Evolutionary conservation across 805 yeast species (phyloP).

Genomic region (Middelhovenomyces tepae): DNA sequence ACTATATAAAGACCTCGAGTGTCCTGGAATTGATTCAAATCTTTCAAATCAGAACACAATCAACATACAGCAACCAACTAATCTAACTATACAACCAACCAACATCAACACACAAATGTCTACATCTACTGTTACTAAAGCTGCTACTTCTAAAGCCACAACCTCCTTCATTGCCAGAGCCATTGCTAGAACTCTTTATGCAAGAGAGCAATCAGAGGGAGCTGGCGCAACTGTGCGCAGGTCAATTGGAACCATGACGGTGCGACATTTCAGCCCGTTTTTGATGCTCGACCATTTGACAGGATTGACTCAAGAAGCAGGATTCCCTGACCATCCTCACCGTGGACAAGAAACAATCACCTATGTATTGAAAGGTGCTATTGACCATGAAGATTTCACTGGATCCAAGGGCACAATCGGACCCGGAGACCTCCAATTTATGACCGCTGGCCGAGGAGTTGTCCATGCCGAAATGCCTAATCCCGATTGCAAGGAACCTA

Average conservation of each 20-base stretch:
- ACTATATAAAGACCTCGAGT: too few species aligned
- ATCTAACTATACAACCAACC: too few species aligned
- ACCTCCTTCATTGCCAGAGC: slow-evolving; percentile 33
- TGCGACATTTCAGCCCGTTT: slow-evolving; percentile 75
- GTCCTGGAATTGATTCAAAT: too few species aligned
- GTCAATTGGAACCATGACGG: slow-evolving; percentile 58
- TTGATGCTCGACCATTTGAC: slow-evolving; percentile 73
- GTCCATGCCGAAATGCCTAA: slow-evolving; percentile 86
- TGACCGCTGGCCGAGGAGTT: slow-evolving; percentile 88
- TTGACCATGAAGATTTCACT: slow-evolving; percentile 81
- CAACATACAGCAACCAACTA: too few species aligned
- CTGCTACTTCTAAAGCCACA: slow-evolving; percentile 23
- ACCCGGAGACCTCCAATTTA: slow-evolving; percentile 83
- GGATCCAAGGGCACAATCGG: slow-evolving; percentile 70
- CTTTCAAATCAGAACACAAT: too few species aligned
- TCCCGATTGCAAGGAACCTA: slow-evolving; percentile 37
- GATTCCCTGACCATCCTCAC: slow-evolving; percentile 80
- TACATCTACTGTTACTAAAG: background rate
- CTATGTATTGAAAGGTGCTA: slow-evolving; percentile 50
- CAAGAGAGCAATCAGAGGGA: slow-evolving; percentile 72
- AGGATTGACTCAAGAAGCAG: slow-evolving; percentile 44
- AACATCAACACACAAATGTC: slow-evolving; percentile 2
- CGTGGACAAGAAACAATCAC: slow-evolving; percentile 80
- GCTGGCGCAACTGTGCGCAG: slow-evolving; percentile 82
- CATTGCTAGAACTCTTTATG: slow-evolving; percentile 43